Evolutionary conservation across 306 rosid species (phyloP).

Genomic region (Psophocarpus tetragonolobus): DNA sequence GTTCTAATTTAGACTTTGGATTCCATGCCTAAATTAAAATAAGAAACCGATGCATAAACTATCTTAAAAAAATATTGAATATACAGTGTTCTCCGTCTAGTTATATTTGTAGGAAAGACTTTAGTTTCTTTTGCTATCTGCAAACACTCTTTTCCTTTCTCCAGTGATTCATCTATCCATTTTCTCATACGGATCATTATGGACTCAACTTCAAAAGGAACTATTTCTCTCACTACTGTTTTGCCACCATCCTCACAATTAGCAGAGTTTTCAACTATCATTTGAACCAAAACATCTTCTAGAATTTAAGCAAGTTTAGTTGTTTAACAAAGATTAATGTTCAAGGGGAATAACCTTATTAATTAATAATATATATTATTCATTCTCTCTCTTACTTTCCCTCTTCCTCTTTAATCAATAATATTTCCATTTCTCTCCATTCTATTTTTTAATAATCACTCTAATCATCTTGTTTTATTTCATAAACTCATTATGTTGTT

Average conservation of each 20-base stretch:
- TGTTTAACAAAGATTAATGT: no score
- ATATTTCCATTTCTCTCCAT: no score
- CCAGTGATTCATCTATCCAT: slow-evolving; percentile 70
- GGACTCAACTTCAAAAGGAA: slow-evolving; percentile 81
- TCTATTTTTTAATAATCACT: no score
- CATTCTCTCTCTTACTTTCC: no score
- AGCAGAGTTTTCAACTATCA: slow-evolving; percentile 79
- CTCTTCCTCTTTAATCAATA: no score
- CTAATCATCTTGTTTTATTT: no score
- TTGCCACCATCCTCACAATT: slow-evolving; percentile 94
- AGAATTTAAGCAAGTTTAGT: slow-evolving; percentile 69
- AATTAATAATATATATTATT: no score
- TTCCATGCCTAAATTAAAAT: slow-evolving; percentile 77
- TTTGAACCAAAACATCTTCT: slow-evolving; percentile 74
- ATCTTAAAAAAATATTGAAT: not conserved
- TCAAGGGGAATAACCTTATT: no score
- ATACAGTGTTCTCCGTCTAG: not conserved
- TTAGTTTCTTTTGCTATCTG: slow-evolving; percentile 65
- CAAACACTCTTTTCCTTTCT: slow-evolving; percentile 48
- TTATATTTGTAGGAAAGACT: slow-evolving; percentile 28
- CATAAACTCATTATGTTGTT: no score
- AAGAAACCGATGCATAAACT: not conserved
- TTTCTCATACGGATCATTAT: slow-evolving; percentile 51
- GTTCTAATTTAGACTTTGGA: slow-evolving; percentile 90
- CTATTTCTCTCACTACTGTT: slow-evolving; percentile 79